These are phyloP conservation scores for Sugiyamaella pinicola DNA, from an alignment of 1,139 yeast species.

Conservation along the genomic window DNA sequence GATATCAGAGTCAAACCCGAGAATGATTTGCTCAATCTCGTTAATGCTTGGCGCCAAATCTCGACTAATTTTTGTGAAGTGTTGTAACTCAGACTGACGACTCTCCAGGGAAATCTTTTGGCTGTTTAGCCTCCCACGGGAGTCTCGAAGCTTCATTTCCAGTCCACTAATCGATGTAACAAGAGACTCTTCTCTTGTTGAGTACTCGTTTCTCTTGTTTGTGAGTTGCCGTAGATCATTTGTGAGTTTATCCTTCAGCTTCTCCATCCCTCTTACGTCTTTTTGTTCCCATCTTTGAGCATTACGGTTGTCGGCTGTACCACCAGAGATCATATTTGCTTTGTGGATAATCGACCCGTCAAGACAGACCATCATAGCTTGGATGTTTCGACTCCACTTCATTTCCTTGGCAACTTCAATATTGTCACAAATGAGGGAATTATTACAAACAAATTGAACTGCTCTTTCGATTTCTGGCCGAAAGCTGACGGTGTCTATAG, in stretches of 20 bases:
- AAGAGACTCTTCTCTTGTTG: constrained; percentile 58
- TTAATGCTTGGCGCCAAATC: constrained; percentile 54
- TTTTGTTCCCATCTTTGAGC: constrained; percentile 66
- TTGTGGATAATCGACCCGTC: constrained; percentile 85
- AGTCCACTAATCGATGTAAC: constrained; percentile 56
- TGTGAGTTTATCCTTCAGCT: constrained; percentile 62
- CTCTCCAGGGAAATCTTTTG: constrained; percentile 62
- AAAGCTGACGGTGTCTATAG: constrained; percentile 67
- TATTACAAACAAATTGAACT: constrained; percentile 77
- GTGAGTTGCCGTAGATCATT: constrained; percentile 56
- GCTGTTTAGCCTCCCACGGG: constrained; percentile 54
- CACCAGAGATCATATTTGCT: constrained; percentile 94
- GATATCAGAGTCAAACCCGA: constrained; percentile 36
- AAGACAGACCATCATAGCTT: constrained; percentile 72
- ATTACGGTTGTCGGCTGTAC: constrained; percentile 48
- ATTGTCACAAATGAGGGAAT: constrained; percentile 76
- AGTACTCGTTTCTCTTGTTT: constrained; percentile 52
- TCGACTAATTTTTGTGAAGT: constrained; percentile 56
- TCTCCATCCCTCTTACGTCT: constrained; percentile 60
- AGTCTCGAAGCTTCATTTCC: constrained; percentile 56
- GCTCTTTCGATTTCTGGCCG: constrained; percentile 76
- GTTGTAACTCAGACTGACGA: constrained; percentile 56
- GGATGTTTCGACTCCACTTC: constrained; percentile 66
- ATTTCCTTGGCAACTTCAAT: constrained; percentile 68
- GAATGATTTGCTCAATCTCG: constrained; percentile 39